phyloP scores from a whole-genome alignment of 2,329 filamentous ascomycete genomes.

The Chaetomiaceae sp. region DNA sequence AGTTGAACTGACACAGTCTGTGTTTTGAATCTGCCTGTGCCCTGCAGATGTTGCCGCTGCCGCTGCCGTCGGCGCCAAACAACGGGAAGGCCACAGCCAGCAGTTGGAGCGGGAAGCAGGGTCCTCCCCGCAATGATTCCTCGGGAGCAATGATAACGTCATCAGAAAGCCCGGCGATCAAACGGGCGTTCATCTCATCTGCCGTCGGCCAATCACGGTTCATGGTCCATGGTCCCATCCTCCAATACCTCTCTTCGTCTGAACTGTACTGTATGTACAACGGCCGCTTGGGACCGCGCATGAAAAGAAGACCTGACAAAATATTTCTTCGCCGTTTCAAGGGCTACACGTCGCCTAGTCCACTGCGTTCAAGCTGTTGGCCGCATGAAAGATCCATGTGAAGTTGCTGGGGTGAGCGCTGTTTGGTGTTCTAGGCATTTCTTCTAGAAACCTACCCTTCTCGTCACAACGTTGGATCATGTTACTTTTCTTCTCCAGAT shows the following conservation, averaged over 20 bases:
- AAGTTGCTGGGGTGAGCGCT: constrained; percentile 1
- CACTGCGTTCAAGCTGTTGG: background rate
- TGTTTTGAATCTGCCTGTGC: constrained; percentile 26
- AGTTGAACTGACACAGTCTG: constrained; percentile 24
- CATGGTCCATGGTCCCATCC: background rate
- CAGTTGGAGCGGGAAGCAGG: constrained; percentile 17
- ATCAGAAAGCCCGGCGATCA: constrained; percentile 22
- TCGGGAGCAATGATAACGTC: constrained; percentile 21
- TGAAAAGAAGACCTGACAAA: constrained; percentile 9
- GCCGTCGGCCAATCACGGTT: constrained; percentile 10
- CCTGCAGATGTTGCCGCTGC: constrained; percentile 21
- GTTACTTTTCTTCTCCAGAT: background rate
- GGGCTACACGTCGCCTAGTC: constrained; percentile 6
- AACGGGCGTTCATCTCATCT: constrained; percentile 25
- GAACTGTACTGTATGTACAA: constrained; percentile 15
- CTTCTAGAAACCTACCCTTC: constrained; percentile 24
- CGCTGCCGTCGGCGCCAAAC: constrained; percentile 19
- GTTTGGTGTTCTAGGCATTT: background rate
- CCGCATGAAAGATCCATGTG: constrained; percentile 15
- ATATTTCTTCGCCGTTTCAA: constrained; percentile 23
- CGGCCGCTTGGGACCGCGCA: constrained; percentile 9
- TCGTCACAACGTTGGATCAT: background rate
- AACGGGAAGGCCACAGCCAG: constrained; percentile 18
- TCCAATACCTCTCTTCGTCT: constrained; percentile 14
- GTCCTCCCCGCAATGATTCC: constrained; percentile 25